A percentile compares a stretch with the other conserved stretches of the same genome.
Evolutionary conservation across 768 basidiomycete genomes (phyloP).

Genomic region (Phanerochaete sordida): DNA sequence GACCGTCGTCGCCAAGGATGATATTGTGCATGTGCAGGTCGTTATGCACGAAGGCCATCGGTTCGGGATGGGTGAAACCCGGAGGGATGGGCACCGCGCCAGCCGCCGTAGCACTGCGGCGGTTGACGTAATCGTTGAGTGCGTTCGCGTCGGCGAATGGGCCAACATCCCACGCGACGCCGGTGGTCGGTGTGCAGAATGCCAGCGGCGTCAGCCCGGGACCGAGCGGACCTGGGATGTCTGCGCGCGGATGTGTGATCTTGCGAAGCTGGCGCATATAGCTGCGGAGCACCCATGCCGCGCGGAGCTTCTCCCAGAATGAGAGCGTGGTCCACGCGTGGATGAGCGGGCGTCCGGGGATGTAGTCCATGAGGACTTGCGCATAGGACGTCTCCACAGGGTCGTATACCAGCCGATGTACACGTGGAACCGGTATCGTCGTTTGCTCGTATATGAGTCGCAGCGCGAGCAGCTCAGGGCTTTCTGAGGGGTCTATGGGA

Average conservation of each 20-base stretch:
- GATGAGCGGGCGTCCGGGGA: slow-evolving; percentile 22
- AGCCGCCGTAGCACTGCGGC: too few relatives aligned
- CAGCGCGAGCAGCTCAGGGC: neutral
- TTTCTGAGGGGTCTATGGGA: neutral
- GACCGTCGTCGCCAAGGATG: slow-evolving; percentile 13
- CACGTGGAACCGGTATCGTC: slow-evolving; percentile 15
- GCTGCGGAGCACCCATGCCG: slow-evolving; percentile 26
- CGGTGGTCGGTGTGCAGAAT: neutral
- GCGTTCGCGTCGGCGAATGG: neutral
- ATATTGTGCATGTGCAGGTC: slow-evolving; percentile 17
- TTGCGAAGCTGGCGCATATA: slow-evolving; percentile 26
- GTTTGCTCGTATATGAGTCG: slow-evolving; percentile 1
- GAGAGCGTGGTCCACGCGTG: slow-evolving; percentile 24
- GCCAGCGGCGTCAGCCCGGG: too few relatives aligned
- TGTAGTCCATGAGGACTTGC: slow-evolving; percentile 20
- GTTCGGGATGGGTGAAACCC: neutral
- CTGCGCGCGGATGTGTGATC: neutral
- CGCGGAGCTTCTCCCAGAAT: slow-evolving; percentile 18
- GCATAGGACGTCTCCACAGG: neutral
- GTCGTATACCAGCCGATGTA: slow-evolving; percentile 6
- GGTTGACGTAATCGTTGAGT: neutral
- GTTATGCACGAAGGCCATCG: slow-evolving; percentile 17
- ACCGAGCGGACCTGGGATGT: slow-evolving; percentile 5
- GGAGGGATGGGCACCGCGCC: neutral
- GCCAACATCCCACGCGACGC: neutral